Evolutionary conservation across 2,329 filamentous ascomycete species (phyloP), one percentile per base, ranked within the genome.

Genomic region (Microdochium paspali): DNA sequence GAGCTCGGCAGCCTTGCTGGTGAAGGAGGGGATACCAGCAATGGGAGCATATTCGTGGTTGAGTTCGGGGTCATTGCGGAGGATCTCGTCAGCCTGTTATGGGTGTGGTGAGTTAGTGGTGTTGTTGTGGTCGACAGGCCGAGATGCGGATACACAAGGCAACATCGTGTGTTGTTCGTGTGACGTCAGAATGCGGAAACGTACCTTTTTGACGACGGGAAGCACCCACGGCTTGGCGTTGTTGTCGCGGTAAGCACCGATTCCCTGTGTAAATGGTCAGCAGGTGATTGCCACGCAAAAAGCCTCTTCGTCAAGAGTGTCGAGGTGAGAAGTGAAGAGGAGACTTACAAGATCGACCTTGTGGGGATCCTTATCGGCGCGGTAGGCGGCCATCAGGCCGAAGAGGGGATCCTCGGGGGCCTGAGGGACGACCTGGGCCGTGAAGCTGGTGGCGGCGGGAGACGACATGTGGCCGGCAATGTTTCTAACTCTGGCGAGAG

Each of bases 31-130:
- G 50, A 97, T 78, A 62, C 93, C 93, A 53, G 90, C 86, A 65
- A 98, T 98, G 50, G 93, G 91, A 50, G 94, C 88, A 70, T 98
- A 98, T 77, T 98, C 93, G 75, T 98, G 91, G 73, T 98, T 95
- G 59, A 95, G 77, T 50, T 87, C 79, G 62, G 91, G 90, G 69
- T 96, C 90, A 64, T 85, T 85, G 67, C 84, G 86, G 56, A 97
- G 80, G 60, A 89, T 82, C 55, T 93, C 85, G 66, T 97, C 90
- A 58, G 93, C 93, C 91, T 97, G 64, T 46, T n/a, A 46, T 49
- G 46, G 55, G 44, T 50, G 47, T 28, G 44, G 44, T 46, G 44
- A 49, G 54, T 60, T 47, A 61, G 57, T 21, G 18, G 4, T 40
- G 10, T n/a, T 7, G 35, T 20, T 6, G 4, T 18, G 26, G 7